Evolutionary conservation across 1,284 basidiomycete species (phyloP).

Genomic region (Peniophora sp.): DNA sequence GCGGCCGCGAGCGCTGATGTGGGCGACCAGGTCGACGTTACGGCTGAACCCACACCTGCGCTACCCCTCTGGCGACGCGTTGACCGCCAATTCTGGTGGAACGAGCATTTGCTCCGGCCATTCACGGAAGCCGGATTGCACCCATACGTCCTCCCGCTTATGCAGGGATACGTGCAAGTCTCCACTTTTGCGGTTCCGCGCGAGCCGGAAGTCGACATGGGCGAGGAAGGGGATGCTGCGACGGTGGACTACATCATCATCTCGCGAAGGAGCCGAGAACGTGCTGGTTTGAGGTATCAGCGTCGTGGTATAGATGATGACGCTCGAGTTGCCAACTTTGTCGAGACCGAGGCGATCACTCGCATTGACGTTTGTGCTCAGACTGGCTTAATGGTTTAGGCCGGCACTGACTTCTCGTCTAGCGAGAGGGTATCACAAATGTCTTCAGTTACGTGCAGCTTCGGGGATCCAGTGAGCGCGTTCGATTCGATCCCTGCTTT

Average conservation of each 20-base stretch:
- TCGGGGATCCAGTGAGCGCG: slow-evolving; percentile 72
- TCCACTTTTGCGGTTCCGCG: slow-evolving; percentile 58
- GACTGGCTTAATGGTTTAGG: slow-evolving; percentile 15
- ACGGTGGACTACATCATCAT: slow-evolving; percentile 63
- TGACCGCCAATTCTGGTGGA: slow-evolving; percentile 86
- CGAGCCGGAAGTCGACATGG: slow-evolving; percentile 31
- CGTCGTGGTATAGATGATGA: slow-evolving; percentile 88
- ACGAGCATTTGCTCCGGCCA: slow-evolving; percentile 72
- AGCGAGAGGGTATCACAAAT: slow-evolving; percentile 68
- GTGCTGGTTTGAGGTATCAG: slow-evolving; percentile 94
- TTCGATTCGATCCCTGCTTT: slow-evolving; percentile 4
- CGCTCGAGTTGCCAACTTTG: slow-evolving; percentile 83
- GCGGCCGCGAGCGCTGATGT: slow-evolving; percentile 14
- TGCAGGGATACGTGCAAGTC: slow-evolving; percentile 85
- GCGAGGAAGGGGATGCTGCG: slow-evolving; percentile 33
- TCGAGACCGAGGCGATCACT: slow-evolving; percentile 89
- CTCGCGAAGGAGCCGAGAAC: slow-evolving; percentile 84
- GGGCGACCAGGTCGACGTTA: slow-evolving; percentile 39
- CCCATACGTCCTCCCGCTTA: slow-evolving; percentile 76
- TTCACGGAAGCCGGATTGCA: slow-evolving; percentile 74
- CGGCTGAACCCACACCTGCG: slow-evolving; percentile 61
- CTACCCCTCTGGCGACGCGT: slow-evolving; percentile 81
- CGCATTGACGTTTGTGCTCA: slow-evolving; percentile 58
- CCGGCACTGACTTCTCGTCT: too few relatives aligned
- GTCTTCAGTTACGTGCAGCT: slow-evolving; percentile 85